Evolutionary conservation across 2,329 filamentous ascomycete genomes (phyloP).

Genomic region (Xylaria sp.): DNA sequence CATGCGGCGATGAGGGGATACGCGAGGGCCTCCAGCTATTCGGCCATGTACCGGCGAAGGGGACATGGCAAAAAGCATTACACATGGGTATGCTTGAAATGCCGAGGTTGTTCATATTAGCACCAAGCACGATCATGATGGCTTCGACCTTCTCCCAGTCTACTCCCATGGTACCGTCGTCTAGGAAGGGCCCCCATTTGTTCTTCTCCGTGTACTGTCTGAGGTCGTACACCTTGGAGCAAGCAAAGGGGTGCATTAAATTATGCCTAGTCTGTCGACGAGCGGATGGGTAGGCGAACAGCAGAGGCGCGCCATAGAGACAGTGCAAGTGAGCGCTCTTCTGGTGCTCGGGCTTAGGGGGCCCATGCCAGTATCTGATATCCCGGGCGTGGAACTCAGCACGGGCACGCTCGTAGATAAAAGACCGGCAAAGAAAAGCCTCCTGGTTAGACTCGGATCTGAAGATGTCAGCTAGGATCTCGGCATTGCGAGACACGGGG

Average conservation of each 20-base stretch:
- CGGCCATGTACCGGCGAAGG: slow-evolving; percentile 67
- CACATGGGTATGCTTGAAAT: slow-evolving; percentile 59
- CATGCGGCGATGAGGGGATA: slow-evolving; percentile 29
- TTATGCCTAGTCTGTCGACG: slow-evolving; percentile 51
- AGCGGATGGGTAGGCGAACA: slow-evolving; percentile 48
- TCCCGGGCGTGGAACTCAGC: slow-evolving; percentile 45
- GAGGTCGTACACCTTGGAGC: slow-evolving; percentile 78
- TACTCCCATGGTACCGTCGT: slow-evolving; percentile 69
- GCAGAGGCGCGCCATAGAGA: slow-evolving; percentile 71
- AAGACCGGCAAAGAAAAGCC: slow-evolving; percentile 72
- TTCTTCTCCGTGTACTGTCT: slow-evolving; percentile 71
- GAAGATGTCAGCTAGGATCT: slow-evolving; percentile 59
- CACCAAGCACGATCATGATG: slow-evolving; percentile 74
- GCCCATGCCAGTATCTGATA: slow-evolving; percentile 41
- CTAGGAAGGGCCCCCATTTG: slow-evolving; percentile 77
- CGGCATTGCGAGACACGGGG: slow-evolving; percentile 58
- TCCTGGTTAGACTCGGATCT: slow-evolving; percentile 62
- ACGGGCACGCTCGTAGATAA: slow-evolving; percentile 69
- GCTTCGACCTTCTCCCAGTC: slow-evolving; percentile 87
- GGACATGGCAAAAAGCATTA: slow-evolving; percentile 63
- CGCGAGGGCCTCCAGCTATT: slow-evolving; percentile 59
- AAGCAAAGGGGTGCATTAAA: slow-evolving; percentile 68
- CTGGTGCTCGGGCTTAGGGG: slow-evolving; percentile 63
- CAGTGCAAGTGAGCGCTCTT: slow-evolving; percentile 77
- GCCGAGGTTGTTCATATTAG: slow-evolving; percentile 67